Percentiles rank a stretch among this genome's conserved stretches.
phyloP scores from a whole-genome alignment of 2,329 filamentous ascomycete genomes.

The Clonostachys chloroleuca region DNA sequence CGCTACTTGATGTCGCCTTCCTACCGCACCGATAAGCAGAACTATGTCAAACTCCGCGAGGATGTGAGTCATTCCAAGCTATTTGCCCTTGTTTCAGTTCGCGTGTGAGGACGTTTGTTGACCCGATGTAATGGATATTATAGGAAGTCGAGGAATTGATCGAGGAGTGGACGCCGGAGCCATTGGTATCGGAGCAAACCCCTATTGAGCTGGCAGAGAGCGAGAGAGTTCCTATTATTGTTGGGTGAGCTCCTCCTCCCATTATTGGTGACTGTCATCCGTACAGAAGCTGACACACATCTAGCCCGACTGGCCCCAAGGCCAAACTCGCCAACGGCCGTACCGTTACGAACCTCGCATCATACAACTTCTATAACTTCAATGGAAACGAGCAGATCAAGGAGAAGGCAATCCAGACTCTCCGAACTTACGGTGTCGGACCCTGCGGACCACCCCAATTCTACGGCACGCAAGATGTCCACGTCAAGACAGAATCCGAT shows the following conservation, averaged over 20 bases:
- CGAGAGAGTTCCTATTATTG: constrained; percentile 81
- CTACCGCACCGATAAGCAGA: constrained; percentile 87
- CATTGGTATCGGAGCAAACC: constrained; percentile 72
- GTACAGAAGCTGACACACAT: background rate
- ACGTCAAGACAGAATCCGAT: constrained; percentile 94
- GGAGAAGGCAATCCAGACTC: constrained; percentile 88
- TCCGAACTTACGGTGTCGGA: constrained; percentile 93
- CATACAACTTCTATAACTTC: constrained; percentile 98
- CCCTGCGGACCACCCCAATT: constrained; percentile 96
- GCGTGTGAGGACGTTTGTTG: constrained; percentile 14
- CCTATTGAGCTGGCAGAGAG: constrained; percentile 74
- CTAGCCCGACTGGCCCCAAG: constrained; percentile 82
- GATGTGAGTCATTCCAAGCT: constrained; percentile 40
- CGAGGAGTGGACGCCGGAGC: constrained; percentile 94
- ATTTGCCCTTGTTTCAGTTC: background rate
- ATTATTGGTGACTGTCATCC: no score
- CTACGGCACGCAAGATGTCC: constrained; percentile 96
- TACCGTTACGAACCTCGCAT: constrained; percentile 89
- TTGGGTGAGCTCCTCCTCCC: constrained; percentile 54
- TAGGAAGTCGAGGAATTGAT: constrained; percentile 93
- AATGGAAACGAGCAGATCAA: constrained; percentile 88
- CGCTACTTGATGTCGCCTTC: constrained; percentile 88
- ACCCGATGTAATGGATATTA: background rate
- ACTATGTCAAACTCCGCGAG: constrained; percentile 83
- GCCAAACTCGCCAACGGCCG: constrained; percentile 84